phyloP scores from a whole-genome alignment of 345 rosid genomes.

The Hibiscus mutabilis region DNA sequence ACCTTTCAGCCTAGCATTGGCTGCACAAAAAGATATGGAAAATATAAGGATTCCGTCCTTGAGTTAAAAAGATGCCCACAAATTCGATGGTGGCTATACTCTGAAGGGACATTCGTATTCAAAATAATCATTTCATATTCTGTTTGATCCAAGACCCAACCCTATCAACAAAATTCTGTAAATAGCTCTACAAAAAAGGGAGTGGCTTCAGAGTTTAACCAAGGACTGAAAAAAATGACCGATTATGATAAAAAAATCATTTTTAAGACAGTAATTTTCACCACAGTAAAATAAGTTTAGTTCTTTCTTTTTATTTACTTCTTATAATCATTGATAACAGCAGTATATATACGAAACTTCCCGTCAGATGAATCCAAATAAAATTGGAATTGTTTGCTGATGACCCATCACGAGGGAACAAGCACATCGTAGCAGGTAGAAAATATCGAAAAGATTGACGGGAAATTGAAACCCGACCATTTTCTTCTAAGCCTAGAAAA shows the following conservation, averaged over 20 bases:
- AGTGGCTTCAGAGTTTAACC: background rate
- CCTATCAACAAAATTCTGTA: background rate
- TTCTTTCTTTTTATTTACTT: no score
- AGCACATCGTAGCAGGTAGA: background rate
- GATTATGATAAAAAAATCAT: no score
- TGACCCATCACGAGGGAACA: background rate
- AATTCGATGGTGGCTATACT: conserved; percentile 19
- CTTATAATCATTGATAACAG: no score
- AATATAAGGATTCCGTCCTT: background rate
- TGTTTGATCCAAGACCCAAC: background rate
- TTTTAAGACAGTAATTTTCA: no score
- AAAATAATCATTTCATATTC: conserved; percentile 15
- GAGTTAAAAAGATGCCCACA: conserved; percentile 30
- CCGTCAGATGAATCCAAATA: background rate
- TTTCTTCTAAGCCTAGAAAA: conserved; percentile 1
- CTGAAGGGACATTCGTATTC: conserved; percentile 24
- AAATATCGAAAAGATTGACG: conserved; percentile 21
- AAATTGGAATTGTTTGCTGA: background rate
- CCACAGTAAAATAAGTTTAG: no score
- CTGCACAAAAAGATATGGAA: background rate
- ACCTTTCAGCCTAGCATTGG: conserved; percentile 5
- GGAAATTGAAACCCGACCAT: conserved; percentile 14
- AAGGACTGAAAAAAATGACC: background rate
- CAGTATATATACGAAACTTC: no score
- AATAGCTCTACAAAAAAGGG: background rate